phyloP scores from a whole-genome alignment of 2,329 filamentous ascomycete genomes.

The Penicillium sumatraense region DNA sequence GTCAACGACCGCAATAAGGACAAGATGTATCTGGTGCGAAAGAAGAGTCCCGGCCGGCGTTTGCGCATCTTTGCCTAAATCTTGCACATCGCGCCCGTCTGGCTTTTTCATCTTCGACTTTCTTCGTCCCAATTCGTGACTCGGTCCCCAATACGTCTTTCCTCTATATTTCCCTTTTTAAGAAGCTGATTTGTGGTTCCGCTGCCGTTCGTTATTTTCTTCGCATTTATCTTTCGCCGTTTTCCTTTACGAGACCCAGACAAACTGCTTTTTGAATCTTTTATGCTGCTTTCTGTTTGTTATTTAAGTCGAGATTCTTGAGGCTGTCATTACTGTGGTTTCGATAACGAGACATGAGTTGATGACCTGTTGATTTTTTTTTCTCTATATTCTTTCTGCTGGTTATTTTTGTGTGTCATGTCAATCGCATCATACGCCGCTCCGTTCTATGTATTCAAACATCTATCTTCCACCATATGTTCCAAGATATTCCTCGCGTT shows the following conservation, averaged over 20 bases:
- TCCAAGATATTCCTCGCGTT: not conserved
- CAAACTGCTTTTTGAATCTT: slow-evolving; percentile 7
- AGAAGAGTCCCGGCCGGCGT: slow-evolving; percentile 45
- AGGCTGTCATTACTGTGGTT: slow-evolving; percentile 14
- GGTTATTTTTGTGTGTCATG: slow-evolving; percentile 5
- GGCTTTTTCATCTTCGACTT: not conserved
- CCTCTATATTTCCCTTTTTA: slow-evolving; percentile 9
- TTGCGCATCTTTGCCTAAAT: slow-evolving; percentile 37
- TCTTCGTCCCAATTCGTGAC: not conserved
- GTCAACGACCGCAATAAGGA: slow-evolving; percentile 49
- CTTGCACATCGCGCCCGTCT: not conserved
- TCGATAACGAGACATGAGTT: slow-evolving; percentile 29
- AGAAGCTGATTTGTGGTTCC: not conserved
- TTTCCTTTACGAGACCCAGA: slow-evolving; percentile 8
- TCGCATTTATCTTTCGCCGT: slow-evolving; percentile 10
- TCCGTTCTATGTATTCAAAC: slow-evolving; percentile 12
- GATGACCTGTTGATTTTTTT: slow-evolving; percentile 20
- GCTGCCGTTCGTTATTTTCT: slow-evolving; percentile 4
- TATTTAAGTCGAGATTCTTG: slow-evolving; percentile 15
- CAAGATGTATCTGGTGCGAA: slow-evolving; percentile 51
- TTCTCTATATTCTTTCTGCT: not conserved
- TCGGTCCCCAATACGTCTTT: not conserved
- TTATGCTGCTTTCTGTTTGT: slow-evolving; percentile 6
- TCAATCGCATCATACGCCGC: slow-evolving; percentile 11
- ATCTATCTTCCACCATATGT: slow-evolving; percentile 6